A percentile compares a stretch with the other conserved stretches of the same genome.
These are phyloP conservation scores for Fulvia fulva DNA, from an alignment of 2,329 filamentous ascomycete species.

Conservation along the genomic window DNA sequence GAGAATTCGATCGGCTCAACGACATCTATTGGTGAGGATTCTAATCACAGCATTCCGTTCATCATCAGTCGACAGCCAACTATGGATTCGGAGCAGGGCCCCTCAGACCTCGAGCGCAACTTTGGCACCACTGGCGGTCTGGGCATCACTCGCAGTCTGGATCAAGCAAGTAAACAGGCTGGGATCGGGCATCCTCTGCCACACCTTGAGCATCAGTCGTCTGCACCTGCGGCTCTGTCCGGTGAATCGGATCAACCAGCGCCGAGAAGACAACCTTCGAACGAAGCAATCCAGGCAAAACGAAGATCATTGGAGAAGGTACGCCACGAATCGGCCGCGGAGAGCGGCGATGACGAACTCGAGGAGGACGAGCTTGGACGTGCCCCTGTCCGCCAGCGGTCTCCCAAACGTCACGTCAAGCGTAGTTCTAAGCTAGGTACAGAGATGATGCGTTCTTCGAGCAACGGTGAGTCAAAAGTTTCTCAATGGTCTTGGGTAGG, in stretches of 20 bases:
- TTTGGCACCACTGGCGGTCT: conserved; percentile 54
- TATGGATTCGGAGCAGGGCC: conserved; percentile 57
- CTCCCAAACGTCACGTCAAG: conserved; percentile 44
- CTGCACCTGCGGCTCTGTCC: conserved; percentile 53
- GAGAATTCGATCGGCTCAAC: conserved; percentile 87
- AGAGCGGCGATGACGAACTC: conserved; percentile 83
- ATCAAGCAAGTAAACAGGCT: conserved; percentile 12
- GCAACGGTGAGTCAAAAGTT: background rate
- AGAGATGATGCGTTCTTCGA: conserved; percentile 97
- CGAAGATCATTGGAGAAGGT: conserved; percentile 71
- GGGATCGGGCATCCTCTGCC: conserved; percentile 38
- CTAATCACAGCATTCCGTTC: conserved; percentile 72
- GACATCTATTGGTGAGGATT: conserved; percentile 77
- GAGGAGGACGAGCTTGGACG: conserved; percentile 75
- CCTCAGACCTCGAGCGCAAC: conserved; percentile 47
- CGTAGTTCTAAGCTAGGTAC: conserved; percentile 77
- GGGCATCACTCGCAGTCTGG: conserved; percentile 54
- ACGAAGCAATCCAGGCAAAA: conserved; percentile 70
- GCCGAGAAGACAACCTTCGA: conserved; percentile 60
- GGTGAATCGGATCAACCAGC: conserved; percentile 27
- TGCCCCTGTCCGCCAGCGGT: conserved; percentile 59
- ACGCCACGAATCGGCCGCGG: conserved; percentile 64
- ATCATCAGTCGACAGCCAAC: conserved; percentile 66
- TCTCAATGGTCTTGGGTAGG: background rate
- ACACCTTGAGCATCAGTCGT: conserved; percentile 59